Evolutionary conservation across 805 yeast species (phyloP).

Genomic region (Cyberlindnera mississippiensis): DNA sequence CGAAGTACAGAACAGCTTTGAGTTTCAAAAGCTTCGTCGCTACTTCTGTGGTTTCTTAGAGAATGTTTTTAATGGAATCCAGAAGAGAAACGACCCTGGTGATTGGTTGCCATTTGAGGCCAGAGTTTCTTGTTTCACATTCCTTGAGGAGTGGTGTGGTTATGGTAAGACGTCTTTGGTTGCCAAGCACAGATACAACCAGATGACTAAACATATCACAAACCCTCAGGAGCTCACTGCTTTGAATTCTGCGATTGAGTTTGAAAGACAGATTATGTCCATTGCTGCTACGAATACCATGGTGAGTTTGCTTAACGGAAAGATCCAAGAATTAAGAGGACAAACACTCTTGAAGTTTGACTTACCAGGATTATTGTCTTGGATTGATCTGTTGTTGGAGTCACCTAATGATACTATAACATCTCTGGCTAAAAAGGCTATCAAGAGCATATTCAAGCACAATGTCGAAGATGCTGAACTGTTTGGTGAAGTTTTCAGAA

Average conservation of each 20-base stretch:
- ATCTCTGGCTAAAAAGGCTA: slow-evolving; percentile 64
- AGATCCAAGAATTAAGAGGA: slow-evolving; percentile 48
- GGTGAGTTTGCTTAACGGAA: slow-evolving; percentile 79
- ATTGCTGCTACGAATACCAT: slow-evolving; percentile 74
- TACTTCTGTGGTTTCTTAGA: slow-evolving; percentile 83
- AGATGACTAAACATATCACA: slow-evolving; percentile 45
- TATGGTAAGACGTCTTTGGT: slow-evolving; percentile 62
- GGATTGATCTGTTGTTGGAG: slow-evolving; percentile 75
- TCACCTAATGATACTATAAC: slow-evolving; percentile 55
- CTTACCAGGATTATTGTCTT: slow-evolving; percentile 58
- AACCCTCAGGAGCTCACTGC: slow-evolving; percentile 39
- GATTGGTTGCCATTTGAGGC: slow-evolving; percentile 84
- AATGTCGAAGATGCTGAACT: slow-evolving; percentile 53
- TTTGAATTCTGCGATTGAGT: slow-evolving; percentile 71
- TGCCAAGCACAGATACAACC: slow-evolving; percentile 61
- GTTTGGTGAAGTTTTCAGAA: slow-evolving; percentile 56
- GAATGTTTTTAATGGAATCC: slow-evolving; percentile 58
- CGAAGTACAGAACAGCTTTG: slow-evolving; percentile 58
- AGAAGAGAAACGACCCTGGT: slow-evolving; percentile 37
- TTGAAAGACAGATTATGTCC: slow-evolving; percentile 69
- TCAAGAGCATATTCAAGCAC: slow-evolving; percentile 58
- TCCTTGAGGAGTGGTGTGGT: slow-evolving; percentile 93
- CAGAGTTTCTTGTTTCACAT: slow-evolving; percentile 75
- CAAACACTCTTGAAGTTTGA: slow-evolving; percentile 66
- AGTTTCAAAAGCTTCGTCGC: slow-evolving; percentile 71